A percentile compares a stretch with the other conserved stretches of the same genome.
phyloP scores from a whole-genome alignment of 768 basidiomycete species.

The Boletus vinaceobasis region DNA sequence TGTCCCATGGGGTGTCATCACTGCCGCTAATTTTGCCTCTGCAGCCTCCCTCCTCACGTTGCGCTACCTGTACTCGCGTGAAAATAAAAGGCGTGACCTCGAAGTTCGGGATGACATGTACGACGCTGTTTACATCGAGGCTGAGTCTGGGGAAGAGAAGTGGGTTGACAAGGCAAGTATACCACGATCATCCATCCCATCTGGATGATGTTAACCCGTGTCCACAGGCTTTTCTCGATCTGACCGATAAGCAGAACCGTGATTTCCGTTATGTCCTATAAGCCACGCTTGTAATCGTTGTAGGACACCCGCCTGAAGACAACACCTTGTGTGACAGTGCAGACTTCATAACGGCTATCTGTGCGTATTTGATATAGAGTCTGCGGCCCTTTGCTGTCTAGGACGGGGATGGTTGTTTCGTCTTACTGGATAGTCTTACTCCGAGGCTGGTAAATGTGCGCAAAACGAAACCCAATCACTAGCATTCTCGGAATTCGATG shows the following conservation, averaged over 20 bases:
- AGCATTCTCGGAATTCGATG: no score
- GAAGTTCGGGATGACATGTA: conserved; percentile 51
- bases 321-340: conserved; percentile 3
- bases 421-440: no score
- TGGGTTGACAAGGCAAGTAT: conserved; percentile 60
- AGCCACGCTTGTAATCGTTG: background rate
- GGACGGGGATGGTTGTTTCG: background rate
- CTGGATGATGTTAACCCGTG: background rate
- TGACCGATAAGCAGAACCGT: conserved; percentile 70
- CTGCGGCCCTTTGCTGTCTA: background rate
- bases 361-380: conserved; percentile 3
- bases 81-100: conserved; percentile 60
- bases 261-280: conserved; percentile 71
- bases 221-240: conserved; percentile 65
- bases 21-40: conserved; percentile 56
- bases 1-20: conserved; percentile 72
- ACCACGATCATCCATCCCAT: background rate
- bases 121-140: conserved; percentile 59
- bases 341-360: conserved; percentile 6
- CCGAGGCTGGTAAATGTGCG: no score
- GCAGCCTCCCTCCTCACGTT: conserved; percentile 53
- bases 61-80: conserved; percentile 52
- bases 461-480: no score
- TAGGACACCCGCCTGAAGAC: background rate
- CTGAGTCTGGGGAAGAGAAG: conserved; percentile 50